phyloP scores from a whole-genome alignment of 768 basidiomycete species.

The Serendipita sp. region DNA sequence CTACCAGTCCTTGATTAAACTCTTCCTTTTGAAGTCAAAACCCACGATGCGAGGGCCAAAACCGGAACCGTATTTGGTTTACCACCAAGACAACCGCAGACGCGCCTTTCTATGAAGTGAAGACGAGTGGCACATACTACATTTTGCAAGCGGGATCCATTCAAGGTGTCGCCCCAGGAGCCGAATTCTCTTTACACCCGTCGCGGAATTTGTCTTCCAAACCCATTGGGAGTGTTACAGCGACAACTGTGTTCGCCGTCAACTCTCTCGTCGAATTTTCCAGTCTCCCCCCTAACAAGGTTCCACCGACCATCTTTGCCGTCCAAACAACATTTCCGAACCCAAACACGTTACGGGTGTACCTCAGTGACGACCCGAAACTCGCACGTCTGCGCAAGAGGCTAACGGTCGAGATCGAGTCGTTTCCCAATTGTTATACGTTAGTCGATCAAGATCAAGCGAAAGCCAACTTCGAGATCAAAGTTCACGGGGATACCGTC shows the following conservation, averaged over 20 bases:
- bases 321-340: constrained; percentile 22
- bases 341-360: constrained; percentile 35
- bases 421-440: too few relatives aligned
- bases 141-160: constrained; percentile 43
- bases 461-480: too few relatives aligned
- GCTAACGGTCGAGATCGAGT: too few relatives aligned
- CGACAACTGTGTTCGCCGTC: constrained; percentile 34
- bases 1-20: neutral
- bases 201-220: constrained; percentile 30
- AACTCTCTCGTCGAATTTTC: constrained; percentile 28
- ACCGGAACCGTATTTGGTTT: constrained; percentile 37
- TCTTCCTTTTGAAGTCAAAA: constrained; percentile 30
- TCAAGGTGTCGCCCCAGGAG: constrained; percentile 49
- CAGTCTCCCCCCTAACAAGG: constrained; percentile 36
- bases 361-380: constrained; percentile 29
- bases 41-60: constrained; percentile 34
- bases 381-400: too few relatives aligned
- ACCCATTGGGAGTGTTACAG: constrained; percentile 42
- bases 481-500: too few relatives aligned
- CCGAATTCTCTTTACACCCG: constrained; percentile 39
- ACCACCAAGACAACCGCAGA: constrained; percentile 36
- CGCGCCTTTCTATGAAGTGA: constrained; percentile 23
- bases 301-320: constrained; percentile 28
- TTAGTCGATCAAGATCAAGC: too few relatives aligned
- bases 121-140: constrained; percentile 28